Conservation (phyloP, 805 yeast species). For the Nakazawaea populi region DNA sequence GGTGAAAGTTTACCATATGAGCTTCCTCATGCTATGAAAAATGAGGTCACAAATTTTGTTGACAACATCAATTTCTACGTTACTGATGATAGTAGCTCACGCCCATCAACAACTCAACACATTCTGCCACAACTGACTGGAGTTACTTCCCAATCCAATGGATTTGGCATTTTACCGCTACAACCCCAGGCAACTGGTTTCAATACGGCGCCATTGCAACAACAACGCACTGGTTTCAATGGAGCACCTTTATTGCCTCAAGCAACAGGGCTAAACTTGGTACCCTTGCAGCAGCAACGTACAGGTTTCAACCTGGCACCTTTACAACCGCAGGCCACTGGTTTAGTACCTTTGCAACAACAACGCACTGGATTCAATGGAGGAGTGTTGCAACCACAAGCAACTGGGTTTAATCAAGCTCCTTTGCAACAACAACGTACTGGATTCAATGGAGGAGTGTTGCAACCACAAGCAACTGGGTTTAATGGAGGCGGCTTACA, state of each 20-base stretch:
- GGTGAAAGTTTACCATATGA: constrained; percentile 74
- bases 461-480: constrained; percentile 16
- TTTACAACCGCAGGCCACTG: constrained; percentile 16
- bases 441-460: constrained; percentile 23
- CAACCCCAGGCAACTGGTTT: constrained; percentile 34
- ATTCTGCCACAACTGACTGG: constrained; percentile 18
- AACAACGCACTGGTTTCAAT: constrained; percentile 41
- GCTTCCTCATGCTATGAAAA: constrained; percentile 66
- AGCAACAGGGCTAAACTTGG: constrained; percentile 47
- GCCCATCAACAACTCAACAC: constrained; percentile 1
- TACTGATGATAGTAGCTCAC: constrained; percentile 44
- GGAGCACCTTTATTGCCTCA: constrained; percentile 42
- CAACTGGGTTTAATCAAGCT: constrained; percentile 40
- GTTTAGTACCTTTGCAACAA: constrained; percentile 19
- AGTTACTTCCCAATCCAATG: constrained; percentile 10
- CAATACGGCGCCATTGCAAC: constrained; percentile 17
- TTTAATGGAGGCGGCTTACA: constrained; percentile 18
- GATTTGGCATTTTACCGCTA: constrained; percentile 18
- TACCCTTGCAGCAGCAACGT: constrained; percentile 17
- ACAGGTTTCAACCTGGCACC: constrained; percentile 28
- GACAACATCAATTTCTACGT: constrained; percentile 80
- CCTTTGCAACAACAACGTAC: constrained; percentile 28
- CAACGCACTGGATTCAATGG: constrained; percentile 19
- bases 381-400: constrained; percentile 44
- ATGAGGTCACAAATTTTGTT: constrained; percentile 84